These are phyloP conservation scores for Quercus glauca DNA, from an alignment of 306 rosid genomes.

Conservation along the genomic window DNA sequence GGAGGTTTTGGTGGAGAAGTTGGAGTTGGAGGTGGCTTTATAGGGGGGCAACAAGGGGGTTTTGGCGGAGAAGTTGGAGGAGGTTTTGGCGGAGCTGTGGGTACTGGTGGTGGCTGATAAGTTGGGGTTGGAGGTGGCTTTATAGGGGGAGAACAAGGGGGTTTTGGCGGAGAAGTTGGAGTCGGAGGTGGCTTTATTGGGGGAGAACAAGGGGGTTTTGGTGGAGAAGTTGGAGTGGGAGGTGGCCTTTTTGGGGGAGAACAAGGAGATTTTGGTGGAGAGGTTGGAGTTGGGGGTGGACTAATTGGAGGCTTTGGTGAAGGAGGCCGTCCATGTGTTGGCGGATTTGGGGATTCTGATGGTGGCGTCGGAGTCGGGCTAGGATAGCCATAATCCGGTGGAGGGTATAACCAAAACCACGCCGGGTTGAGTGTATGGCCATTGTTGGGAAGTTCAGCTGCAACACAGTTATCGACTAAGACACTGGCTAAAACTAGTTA, in stretches of 20 bases:
- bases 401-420: constrained; percentile 15
- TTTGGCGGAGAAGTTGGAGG: neutral
- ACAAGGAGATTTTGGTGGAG: neutral
- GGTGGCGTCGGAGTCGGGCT: constrained; percentile 19
- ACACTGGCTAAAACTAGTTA: neutral
- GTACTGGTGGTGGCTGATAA: neutral
- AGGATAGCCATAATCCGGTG: constrained; percentile 24
- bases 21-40: neutral
- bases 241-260: neutral
- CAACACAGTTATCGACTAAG: neutral
- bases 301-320: neutral
- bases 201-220: neutral
- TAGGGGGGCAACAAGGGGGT: too few species aligned
- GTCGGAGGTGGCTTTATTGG: neutral
- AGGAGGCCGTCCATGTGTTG: constrained; percentile 15
- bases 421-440: neutral
- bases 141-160: neutral
- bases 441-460: neutral
- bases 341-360: constrained; percentile 19
- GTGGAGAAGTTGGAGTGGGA: neutral
- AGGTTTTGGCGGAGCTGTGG: too few species aligned
- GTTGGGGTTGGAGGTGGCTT: neutral
- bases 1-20: neutral
- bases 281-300: neutral
- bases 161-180: neutral